Base-by-base conservation (phyloP, 805 yeast species). In the Candida glaebosa region DNA sequence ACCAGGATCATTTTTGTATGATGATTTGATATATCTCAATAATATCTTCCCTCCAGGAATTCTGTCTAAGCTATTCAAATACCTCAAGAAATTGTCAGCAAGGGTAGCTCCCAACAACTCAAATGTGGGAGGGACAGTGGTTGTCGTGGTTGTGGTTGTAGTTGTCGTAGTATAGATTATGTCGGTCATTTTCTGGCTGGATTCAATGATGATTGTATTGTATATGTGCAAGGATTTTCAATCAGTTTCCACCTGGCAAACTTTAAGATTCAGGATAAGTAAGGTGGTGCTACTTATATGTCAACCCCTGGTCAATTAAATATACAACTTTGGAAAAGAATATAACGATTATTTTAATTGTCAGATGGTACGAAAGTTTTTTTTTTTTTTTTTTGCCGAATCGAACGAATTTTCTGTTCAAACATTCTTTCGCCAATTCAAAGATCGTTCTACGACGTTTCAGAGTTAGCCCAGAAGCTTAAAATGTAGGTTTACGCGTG, bases 1-100 rank as follows among this genome's bases (percentile, higher is more conserved):
- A 45, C 88, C 75, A 1, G 99, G 99, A 61, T 93, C 99, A 63
- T 93, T 80, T 60, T 88, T 89, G 60, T 90, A 90, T 2, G 97
- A 88, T 9, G 89, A 81, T 48, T 74, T 75, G 54, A 93, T 82
- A 62, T 93, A 93, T 42, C 89, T 65, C 24, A 83, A 65, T 4
- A 82, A 56, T 41, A 78, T 65, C 34, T 64, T 67, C 12, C 85
- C 84, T 42, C 85, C 85, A 1, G 87, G 87, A 3, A 69, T 35
- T 25, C 51, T 58, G 26, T 61, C 67, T 34, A 70, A 56, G 38
- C 53, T 54, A 48, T 65, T 59, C 41, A 70, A 53, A 45, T 67
- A 69, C 31, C 50, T 54, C 12, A 64, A 57, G 46, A 70, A 65
- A 20, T 54, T 57, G 33, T 63, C 62, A 9, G 63, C 56, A 31